Evolutionary conservation across 306 rosid species (phyloP).

Genomic region (Cucumis hystrix): DNA sequence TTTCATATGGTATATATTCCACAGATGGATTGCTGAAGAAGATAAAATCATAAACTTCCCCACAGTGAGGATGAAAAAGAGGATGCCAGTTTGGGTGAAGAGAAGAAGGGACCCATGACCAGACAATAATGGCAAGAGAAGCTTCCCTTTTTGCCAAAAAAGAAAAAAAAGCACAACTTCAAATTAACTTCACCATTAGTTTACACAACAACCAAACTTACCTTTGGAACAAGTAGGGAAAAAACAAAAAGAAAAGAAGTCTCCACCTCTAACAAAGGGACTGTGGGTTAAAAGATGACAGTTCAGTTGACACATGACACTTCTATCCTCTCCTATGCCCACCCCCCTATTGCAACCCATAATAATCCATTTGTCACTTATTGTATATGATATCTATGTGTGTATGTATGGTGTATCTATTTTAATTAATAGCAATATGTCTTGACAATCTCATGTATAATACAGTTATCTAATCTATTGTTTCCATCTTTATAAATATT

Average conservation of each 20-base stretch:
- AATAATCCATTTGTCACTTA: not conserved
- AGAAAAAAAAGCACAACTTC: not conserved
- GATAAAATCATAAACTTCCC: slow-evolving; percentile 14
- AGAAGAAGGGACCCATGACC: not conserved
- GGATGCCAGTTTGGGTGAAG: slow-evolving; percentile 16
- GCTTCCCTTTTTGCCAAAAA: not conserved
- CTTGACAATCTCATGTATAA: not conserved
- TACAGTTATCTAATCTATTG: not conserved
- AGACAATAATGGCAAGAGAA: not conserved
- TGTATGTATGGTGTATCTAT: not conserved
- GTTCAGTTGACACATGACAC: not conserved
- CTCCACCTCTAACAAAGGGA: not conserved
- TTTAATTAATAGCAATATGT: not conserved
- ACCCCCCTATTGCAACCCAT: not conserved
- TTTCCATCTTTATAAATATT: not conserved
- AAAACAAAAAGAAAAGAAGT: not conserved
- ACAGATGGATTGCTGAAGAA: slow-evolving; percentile 13
- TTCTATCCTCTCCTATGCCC: not conserved
- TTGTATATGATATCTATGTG: not conserved
- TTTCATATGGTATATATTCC: not conserved
- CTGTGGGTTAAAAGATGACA: not conserved
- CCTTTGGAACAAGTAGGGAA: not conserved
- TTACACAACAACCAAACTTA: not conserved
- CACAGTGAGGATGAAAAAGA: slow-evolving; percentile 14
- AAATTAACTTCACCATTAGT: not conserved